Conservation (phyloP, 352 stramenopile genomes). For the Pythium aristosporum region DNA sequence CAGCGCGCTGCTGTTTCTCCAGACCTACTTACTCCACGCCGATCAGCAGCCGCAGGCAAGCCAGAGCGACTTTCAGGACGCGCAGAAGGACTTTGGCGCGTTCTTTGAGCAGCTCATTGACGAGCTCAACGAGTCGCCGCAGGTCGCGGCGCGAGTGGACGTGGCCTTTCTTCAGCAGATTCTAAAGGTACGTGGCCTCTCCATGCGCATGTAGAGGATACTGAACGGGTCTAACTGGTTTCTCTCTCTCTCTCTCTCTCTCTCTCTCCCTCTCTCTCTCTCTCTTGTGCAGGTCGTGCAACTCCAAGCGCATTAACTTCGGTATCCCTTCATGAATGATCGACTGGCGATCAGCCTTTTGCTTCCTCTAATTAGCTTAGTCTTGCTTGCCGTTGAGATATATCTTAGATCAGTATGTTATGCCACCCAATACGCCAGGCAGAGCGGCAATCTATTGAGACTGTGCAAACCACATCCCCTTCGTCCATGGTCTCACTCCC, state of each 20-base stretch:
- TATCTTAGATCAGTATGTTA: neutral
- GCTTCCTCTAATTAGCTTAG: too few relatives aligned
- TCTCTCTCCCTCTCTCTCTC: neutral
- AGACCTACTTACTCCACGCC: conserved; percentile 57
- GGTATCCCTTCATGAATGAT: neutral
- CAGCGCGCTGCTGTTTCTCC: conserved; percentile 59
- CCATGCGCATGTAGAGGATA: too few relatives aligned
- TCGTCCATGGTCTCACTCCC: too few relatives aligned
- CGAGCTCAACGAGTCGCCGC: conserved; percentile 24
- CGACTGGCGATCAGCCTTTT: too few relatives aligned
- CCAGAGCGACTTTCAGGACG: conserved; percentile 28
- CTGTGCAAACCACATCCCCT: neutral
- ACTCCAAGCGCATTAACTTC: neutral
- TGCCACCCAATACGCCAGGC: neutral
- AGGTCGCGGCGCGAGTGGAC: conserved; percentile 11
- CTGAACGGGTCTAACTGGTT: too few relatives aligned
- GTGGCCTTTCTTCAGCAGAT: conserved; percentile 29
- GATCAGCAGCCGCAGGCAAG: conserved; percentile 41
- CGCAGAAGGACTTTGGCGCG: conserved; percentile 32
- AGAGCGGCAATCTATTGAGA: neutral
- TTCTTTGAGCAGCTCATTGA: conserved; percentile 39
- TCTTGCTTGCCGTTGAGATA: neutral
- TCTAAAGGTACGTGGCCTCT: conserved; percentile 19
- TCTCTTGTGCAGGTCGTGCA: neutral
- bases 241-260: too few relatives aligned